These are phyloP conservation scores for Brassica balearica DNA, from an alignment of 441 rosid genomes.

Conservation along the genomic window DNA sequence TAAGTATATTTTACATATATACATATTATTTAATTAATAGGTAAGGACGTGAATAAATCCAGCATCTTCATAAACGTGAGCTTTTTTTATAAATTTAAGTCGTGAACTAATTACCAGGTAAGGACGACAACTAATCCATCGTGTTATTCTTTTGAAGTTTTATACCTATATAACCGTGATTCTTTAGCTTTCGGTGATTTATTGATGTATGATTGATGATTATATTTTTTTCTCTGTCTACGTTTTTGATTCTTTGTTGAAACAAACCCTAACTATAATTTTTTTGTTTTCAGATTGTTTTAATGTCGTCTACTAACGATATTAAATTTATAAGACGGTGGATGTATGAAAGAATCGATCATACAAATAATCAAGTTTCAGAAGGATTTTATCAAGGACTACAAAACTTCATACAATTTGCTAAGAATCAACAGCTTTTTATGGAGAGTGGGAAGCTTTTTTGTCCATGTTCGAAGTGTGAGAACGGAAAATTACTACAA, in stretches of 20 bases:
- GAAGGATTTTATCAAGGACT: neutral
- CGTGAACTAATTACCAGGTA: too few relatives aligned
- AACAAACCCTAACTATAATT: neutral
- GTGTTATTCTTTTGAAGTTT: neutral
- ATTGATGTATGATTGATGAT: neutral
- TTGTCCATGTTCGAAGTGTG: neutral
- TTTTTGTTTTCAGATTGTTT: neutral
- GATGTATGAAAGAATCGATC: conserved; percentile 7
- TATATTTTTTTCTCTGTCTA: neutral
- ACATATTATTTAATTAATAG: too few relatives aligned
- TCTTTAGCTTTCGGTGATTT: neutral
- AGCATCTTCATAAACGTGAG: too few relatives aligned
- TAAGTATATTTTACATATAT: too few relatives aligned
- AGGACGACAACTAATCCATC: neutral
- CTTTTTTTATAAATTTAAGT: too few relatives aligned
- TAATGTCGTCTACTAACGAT: neutral
- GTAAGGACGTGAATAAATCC: too few relatives aligned
- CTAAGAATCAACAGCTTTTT: conserved; percentile 8
- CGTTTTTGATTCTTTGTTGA: neutral
- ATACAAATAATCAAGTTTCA: neutral
- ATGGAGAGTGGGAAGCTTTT: neutral
- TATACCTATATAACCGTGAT: neutral
- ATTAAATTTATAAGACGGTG: neutral
- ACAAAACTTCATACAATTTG: neutral
- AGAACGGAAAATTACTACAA: neutral